phyloP scores from a whole-genome alignment of 176 grass and related monocot species.

The Oryza glumipatula region DNA sequence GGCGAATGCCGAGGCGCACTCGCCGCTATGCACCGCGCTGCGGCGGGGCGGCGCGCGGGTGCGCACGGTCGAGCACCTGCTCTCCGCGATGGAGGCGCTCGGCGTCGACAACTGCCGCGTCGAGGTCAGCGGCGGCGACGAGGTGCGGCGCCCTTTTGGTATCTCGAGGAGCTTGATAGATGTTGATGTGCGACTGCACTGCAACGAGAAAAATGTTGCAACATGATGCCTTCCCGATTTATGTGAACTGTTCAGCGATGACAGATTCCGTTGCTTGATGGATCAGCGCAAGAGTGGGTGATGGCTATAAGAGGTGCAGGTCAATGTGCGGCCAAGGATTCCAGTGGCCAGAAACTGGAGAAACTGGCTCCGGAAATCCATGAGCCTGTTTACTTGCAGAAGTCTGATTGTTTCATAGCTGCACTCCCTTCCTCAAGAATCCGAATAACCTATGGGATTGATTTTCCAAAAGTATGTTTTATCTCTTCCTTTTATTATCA shows the following conservation, averaged over 20 bases:
- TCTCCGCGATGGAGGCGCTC: constrained; percentile 81
- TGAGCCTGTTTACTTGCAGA: constrained; percentile 60
- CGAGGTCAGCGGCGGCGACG: constrained; percentile 68
- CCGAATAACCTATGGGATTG: constrained; percentile 75
- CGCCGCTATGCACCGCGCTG: constrained; percentile 77
- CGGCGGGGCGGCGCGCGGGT: constrained; percentile 41
- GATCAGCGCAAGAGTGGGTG: constrained; percentile 89
- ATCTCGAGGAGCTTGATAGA: background rate
- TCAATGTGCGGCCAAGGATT: constrained; percentile 59
- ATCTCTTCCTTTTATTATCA: constrained; percentile 1
- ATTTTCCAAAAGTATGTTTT: constrained; percentile 69
- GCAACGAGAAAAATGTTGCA: background rate
- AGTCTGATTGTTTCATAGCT: constrained; percentile 66
- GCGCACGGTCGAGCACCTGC: constrained; percentile 82
- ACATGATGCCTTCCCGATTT: constrained; percentile 1
- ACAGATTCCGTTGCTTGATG: constrained; percentile 97
- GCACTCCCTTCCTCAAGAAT: constrained; percentile 77
- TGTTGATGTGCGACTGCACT: constrained; percentile 1
- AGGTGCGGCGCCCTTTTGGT: constrained; percentile 51
- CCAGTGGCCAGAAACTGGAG: constrained; percentile 55
- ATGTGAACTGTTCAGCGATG: constrained; percentile 45
- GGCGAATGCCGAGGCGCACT: constrained; percentile 55
- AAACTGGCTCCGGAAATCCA: constrained; percentile 68
- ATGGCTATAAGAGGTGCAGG: constrained; percentile 52
- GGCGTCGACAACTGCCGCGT: constrained; percentile 86